phyloP scores from a whole-genome alignment of 2,329 filamentous ascomycete species.

The Pseudogymnoascus sp. region DNA sequence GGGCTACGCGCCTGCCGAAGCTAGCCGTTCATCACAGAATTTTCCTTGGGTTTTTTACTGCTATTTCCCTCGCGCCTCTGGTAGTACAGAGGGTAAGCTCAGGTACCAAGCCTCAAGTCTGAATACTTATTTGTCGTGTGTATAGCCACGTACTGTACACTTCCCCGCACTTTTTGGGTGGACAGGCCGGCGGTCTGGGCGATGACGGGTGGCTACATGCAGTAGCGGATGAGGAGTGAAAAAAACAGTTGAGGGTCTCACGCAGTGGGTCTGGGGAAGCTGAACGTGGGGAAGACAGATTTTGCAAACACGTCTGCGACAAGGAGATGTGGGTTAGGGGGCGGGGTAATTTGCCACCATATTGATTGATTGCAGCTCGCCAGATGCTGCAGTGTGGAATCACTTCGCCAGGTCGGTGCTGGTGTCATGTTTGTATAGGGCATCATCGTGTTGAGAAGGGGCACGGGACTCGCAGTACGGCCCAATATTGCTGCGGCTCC shows the following conservation, averaged over 20 bases:
- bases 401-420: background rate
- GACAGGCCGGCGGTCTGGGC: background rate
- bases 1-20: background rate
- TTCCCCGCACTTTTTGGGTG: background rate
- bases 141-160: background rate
- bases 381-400: background rate
- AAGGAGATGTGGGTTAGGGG: background rate
- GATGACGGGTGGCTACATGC: background rate
- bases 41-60: background rate
- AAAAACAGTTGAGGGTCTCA: background rate
- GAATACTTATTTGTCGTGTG: constrained; percentile 1
- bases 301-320: background rate
- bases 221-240: background rate
- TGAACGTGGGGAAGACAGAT: background rate
- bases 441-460: background rate
- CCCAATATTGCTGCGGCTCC: background rate
- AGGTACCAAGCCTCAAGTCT: background rate
- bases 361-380: constrained; percentile 1
- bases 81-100: background rate
- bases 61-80: background rate
- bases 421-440: background rate
- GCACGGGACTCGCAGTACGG: background rate
- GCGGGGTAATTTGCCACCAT: constrained; percentile 2
- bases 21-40: background rate
- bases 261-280: background rate